Percentiles rank a stretch among this genome's conserved stretches.
phyloP scores from a whole-genome alignment of 2,329 filamentous ascomycete genomes.

The Trichoderma sp. region DNA sequence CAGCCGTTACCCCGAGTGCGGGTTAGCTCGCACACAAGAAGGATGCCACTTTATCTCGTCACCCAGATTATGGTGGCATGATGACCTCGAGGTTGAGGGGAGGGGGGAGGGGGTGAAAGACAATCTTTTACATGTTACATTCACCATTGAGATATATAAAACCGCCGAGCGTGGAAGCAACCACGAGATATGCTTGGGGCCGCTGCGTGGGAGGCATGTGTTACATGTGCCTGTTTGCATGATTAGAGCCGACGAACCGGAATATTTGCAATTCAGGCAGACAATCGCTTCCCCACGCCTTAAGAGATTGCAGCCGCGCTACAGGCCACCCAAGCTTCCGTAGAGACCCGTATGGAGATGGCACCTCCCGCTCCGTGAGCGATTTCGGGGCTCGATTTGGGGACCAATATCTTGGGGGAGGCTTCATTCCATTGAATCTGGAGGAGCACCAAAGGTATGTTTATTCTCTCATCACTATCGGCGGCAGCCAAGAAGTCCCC shows the following conservation, averaged over 20 bases:
- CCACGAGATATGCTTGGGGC: neutral
- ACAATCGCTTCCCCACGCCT: slow-evolving; percentile 6
- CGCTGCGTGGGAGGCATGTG: slow-evolving; percentile 12
- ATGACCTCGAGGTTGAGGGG: neutral
- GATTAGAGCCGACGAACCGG: slow-evolving; percentile 15
- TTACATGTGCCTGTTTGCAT: neutral
- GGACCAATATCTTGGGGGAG: slow-evolving; percentile 1
- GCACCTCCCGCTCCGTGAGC: slow-evolving; percentile 8
- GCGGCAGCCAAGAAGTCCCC: slow-evolving; percentile 1
- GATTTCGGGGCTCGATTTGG: slow-evolving; percentile 4
- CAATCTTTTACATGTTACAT: neutral
- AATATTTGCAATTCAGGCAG: slow-evolving; percentile 7
- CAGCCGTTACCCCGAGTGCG: neutral
- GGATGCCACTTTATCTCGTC: neutral
- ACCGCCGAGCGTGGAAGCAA: neutral
- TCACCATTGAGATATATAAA: neutral
- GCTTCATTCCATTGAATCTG: neutral
- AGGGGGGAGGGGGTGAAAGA: neutral
- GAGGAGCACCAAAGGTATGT: too few species aligned
- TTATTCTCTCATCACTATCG: neutral
- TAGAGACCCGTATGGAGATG: slow-evolving; percentile 6
- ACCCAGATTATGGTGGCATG: neutral
- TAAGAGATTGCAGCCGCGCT: slow-evolving; percentile 14
- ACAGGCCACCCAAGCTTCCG: neutral
- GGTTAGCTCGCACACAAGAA: neutral